Percentiles rank a stretch among this genome's conserved stretches.
These are phyloP conservation scores for Ormosia semicastrata DNA, from an alignment of 306 rosid genomes.

Conservation along the genomic window DNA sequence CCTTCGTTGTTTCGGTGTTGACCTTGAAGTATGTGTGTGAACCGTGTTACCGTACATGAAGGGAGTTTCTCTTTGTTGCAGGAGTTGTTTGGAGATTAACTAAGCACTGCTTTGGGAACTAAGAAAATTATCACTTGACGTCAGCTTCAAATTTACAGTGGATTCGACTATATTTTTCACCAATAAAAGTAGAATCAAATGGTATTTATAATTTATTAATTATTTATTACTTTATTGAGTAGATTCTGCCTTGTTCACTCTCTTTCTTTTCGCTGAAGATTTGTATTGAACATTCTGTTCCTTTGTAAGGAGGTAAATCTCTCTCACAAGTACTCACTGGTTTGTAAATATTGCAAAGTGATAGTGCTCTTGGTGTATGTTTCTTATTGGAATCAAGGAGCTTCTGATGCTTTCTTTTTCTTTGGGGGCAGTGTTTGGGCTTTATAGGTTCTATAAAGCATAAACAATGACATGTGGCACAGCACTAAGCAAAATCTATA, in stretches of 20 bases:
- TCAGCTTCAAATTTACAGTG: neutral
- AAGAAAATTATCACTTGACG: constrained; percentile 3
- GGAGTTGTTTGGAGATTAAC: constrained; percentile 9
- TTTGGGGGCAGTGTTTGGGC: neutral
- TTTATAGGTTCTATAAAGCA: neutral
- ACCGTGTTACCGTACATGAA: neutral
- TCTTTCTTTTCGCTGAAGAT: neutral
- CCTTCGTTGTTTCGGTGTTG: neutral
- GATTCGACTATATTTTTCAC: neutral
- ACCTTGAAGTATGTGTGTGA: neutral
- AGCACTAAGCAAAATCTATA: neutral
- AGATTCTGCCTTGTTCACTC: neutral
- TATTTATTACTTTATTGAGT: neutral
- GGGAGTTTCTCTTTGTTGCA: constrained; percentile 15
- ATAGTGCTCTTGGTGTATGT: neutral
- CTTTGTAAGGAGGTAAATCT: neutral
- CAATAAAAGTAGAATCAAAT: constrained; percentile 24
- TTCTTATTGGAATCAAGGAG: neutral
- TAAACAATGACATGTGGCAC: neutral
- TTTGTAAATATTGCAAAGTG: neutral
- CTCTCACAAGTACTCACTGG: neutral
- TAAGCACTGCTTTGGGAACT: constrained; percentile 4
- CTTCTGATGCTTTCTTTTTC: neutral
- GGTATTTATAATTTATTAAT: constrained; percentile 19
- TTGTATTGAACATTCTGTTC: neutral